Evolutionary conservation across 768 basidiomycete species (phyloP), one percentile per base, ranked within the genome.

Genomic region (Russula brevipes): DNA sequence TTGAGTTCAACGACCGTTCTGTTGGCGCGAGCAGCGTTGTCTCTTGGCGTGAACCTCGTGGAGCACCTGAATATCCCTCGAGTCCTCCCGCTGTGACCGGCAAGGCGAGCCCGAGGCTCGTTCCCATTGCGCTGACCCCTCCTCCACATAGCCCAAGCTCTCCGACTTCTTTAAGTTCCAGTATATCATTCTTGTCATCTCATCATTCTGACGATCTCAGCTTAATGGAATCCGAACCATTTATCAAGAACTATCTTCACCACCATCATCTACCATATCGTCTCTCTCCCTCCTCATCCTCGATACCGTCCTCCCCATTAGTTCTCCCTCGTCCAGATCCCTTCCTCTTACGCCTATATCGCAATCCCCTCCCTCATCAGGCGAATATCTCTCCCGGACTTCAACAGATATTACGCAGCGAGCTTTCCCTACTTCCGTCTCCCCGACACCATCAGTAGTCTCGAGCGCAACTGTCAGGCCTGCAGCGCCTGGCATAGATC

Each of bases 201-300:
- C 87, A 88, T 64, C 86, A 91, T 65, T 92, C 91, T 0, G 90
- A 93, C 59, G 89, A 89, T 66, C 75, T 78, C 41, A 74, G 76
- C 76, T 63, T 78, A 72, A 70, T 80, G 76, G 78, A 71, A 62
- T 69, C 69, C n/a, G 77, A 76, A 61, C 65, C 73, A 10, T 73
- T 49, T 6, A 63, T 71, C 64, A 46, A 36, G 71, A 65, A 14
- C 54, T 49, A 5, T 50, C 52, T 31, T 60, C 60, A 31, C 41
- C 61, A 17, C 4, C 31, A 8, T 24, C 61, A 4, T 55, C 54
- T n/a, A 55, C 58, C 8, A 64, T 63, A 63, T 63, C 62, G 8
- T 66, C 73, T 19, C n/a, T 68, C 70, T 30, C 78, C 78, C 31
- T 77, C 75, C 3, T 74, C 75, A 3, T 77, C 76, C 67, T 70